Evolutionary conservation across 495 filamentous ascomycete genomes (phyloP).

Genomic region (Amorphotheca resinae): DNA sequence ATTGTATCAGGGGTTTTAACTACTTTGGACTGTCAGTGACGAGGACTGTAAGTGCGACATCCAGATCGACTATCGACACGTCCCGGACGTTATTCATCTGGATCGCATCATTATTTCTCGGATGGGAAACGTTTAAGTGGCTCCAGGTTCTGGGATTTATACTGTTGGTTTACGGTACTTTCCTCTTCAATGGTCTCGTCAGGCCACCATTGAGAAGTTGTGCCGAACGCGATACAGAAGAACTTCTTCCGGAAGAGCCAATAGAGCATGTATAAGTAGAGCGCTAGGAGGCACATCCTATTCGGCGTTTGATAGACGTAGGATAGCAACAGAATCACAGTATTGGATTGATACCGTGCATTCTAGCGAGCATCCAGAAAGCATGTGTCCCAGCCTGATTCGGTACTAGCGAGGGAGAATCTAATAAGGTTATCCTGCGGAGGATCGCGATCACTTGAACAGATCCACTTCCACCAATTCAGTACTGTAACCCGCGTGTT

Average conservation of each 20-base stretch:
- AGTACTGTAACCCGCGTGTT: too few relatives aligned
- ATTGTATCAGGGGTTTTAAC: constrained; percentile 68
- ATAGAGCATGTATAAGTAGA: constrained; percentile 50
- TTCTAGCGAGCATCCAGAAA: not conserved
- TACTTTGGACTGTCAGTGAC: constrained; percentile 95
- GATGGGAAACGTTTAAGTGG: constrained; percentile 98
- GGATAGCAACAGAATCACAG: too few relatives aligned
- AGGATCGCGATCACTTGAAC: not conserved
- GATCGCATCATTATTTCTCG: constrained; percentile 83
- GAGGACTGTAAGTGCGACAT: constrained; percentile 74
- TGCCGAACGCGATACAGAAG: constrained; percentile 34
- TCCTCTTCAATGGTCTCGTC: constrained; percentile 89
- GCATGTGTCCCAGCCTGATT: not conserved
- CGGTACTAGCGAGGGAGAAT: not conserved
- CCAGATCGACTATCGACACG: constrained; percentile 90
- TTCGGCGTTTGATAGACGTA: not conserved
- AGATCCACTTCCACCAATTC: too few relatives aligned
- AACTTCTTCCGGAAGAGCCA: constrained; percentile 72
- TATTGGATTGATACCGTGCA: not conserved
- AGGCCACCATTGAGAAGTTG: constrained; percentile 60
- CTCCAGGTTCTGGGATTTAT: constrained; percentile 83
- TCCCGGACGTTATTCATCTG: constrained; percentile 97
- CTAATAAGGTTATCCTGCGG: not conserved
- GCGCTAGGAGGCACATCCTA: too few relatives aligned
- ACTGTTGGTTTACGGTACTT: constrained; percentile 90